Percentiles rank a stretch among this genome's conserved stretches.
phyloP scores from a whole-genome alignment of 805 yeast species.

The Candida nemodendra region DNA sequence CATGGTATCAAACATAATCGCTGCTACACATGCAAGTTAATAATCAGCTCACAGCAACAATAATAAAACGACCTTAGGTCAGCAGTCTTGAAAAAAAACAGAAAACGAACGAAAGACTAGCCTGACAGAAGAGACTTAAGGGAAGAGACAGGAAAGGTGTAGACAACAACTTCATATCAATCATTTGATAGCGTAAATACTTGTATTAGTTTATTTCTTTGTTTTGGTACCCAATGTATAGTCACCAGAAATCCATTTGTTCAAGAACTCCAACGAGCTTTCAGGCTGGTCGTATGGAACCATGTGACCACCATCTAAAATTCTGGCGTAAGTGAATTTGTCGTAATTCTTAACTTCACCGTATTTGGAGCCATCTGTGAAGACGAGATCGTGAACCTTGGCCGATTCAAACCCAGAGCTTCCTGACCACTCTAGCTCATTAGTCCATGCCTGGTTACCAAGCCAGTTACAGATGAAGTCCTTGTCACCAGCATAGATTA shows the following conservation, averaged over 20 bases:
- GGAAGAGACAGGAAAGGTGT: too few relatives aligned
- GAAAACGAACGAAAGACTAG: too few relatives aligned
- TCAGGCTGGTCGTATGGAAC: constrained; percentile 88
- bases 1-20: too few relatives aligned
- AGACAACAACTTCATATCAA: too few relatives aligned
- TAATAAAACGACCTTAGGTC: too few relatives aligned
- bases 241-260: constrained; percentile 71
- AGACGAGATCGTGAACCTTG: constrained; percentile 22
- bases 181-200: too few relatives aligned
- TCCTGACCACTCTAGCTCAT: constrained; percentile 64
- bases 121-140: too few relatives aligned
- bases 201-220: constrained; percentile 18
- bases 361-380: constrained; percentile 40
- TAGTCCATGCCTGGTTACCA: constrained; percentile 84
- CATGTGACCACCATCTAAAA: constrained; percentile 88
- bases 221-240: constrained; percentile 32
- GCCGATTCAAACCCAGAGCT: constrained; percentile 28
- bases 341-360: constrained; percentile 77
- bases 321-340: constrained; percentile 72
- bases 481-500: constrained; percentile 92
- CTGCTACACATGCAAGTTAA: neutral
- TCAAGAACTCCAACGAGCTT: constrained; percentile 64
- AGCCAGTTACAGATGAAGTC: constrained; percentile 93
- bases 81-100: too few relatives aligned
- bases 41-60: too few relatives aligned